Conservation (phyloP, 306 rosid species). For the peach (Prunus persica) region Prunus_persica_NCBIv2 NC_034016.1:8521501-8522000, state of each 20-base stretch:
- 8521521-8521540: not conserved
- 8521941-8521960: constrained; percentile 27
- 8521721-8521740: not conserved
- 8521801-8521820: not conserved
- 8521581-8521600: not conserved
- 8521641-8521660: too few species aligned
- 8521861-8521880: not conserved
- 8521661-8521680: not conserved
- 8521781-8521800: not conserved
- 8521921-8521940: constrained; percentile 19
- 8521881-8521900: not conserved
- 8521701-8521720: not conserved
- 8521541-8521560: not conserved
- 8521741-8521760: not conserved
- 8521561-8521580: not conserved
- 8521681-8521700: too few species aligned
- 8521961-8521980: constrained; percentile 93
- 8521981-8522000: constrained; percentile 69
- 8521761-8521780: not conserved
- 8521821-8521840: not conserved
- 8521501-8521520: not conserved
- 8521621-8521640: not conserved
- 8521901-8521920: not conserved
- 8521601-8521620: not conserved
- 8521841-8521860: not conserved